Evolutionary conservation across 352 stramenopile genomes (phyloP).

Genomic region (Globisporangium recalcitrans): DNA sequence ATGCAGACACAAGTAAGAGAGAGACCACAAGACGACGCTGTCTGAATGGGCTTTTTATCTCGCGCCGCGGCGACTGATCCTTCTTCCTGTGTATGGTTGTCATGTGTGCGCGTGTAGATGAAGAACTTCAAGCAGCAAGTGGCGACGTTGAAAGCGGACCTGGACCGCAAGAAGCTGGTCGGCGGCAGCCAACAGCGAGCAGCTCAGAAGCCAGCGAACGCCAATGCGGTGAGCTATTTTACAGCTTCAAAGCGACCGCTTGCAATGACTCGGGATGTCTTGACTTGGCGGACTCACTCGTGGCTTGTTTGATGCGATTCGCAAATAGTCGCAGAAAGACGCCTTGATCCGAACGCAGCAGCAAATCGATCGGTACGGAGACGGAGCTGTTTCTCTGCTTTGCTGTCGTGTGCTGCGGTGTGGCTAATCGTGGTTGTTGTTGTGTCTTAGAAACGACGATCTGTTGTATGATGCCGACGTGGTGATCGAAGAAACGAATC

Average conservation of each 20-base stretch:
- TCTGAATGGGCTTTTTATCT: neutral
- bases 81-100: neutral
- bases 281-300: neutral
- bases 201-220: conserved; percentile 25
- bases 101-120: conserved; percentile 23
- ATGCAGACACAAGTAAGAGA: conserved; percentile 66
- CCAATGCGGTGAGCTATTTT: conserved; percentile 15
- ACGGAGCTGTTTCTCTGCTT: neutral
- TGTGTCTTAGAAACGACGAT: conserved; percentile 44
- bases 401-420: neutral
- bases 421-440: neutral
- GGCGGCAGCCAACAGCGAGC: conserved; percentile 56
- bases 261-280: neutral
- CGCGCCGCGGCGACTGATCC: neutral
- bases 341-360: conserved; percentile 59
- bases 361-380: conserved; percentile 47
- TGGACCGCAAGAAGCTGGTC: conserved; percentile 72
- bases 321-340: conserved; percentile 29
- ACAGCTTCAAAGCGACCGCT: neutral
- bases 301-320: neutral
- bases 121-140: conserved; percentile 74
- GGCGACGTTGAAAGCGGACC: conserved; percentile 76
- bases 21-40: neutral
- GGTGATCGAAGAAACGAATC: conserved; percentile 61
- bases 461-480: conserved; percentile 59